Conservation (phyloP, 2,329 filamentous ascomycete genomes). For the Monilinia laxa region DNA sequence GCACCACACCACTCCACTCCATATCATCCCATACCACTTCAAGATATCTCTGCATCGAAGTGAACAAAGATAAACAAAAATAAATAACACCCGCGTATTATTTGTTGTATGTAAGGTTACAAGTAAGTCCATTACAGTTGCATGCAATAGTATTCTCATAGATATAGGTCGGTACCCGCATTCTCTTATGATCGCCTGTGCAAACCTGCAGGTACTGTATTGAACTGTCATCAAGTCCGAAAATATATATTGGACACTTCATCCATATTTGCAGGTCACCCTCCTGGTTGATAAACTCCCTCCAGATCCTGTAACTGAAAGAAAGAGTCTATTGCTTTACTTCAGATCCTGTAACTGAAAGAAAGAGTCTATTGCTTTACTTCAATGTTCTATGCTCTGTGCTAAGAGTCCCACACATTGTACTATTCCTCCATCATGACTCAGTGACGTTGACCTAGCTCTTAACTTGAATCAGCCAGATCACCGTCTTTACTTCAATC, state of each 20-base stretch:
- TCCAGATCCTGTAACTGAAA: background rate
- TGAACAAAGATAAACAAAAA: no score
- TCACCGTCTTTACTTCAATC: background rate
- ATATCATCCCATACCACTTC: no score
- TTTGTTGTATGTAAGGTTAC: background rate
- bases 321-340: no score
- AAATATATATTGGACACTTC: no score
- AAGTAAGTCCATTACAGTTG: slow-evolving; percentile 12
- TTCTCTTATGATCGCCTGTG: slow-evolving; percentile 7
- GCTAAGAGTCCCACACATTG: slow-evolving; percentile 10
- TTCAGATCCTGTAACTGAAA: background rate
- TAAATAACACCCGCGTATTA: background rate
- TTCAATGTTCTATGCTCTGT: background rate
- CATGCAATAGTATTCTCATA: slow-evolving; percentile 15
- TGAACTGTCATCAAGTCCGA: background rate
- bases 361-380: background rate
- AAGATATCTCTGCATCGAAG: background rate
- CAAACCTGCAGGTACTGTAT: slow-evolving; percentile 2
- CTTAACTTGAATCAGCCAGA: background rate
- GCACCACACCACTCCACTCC: background rate
- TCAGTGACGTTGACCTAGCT: slow-evolving; percentile 2
- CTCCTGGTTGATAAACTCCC: slow-evolving; percentile 3
- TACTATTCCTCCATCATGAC: slow-evolving; percentile 5
- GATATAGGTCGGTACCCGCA: slow-evolving; percentile 20
- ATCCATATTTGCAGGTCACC: slow-evolving; percentile 4